Conservation (phyloP, 768 basidiomycete species). For the Gautieria morchelliformis region DNA sequence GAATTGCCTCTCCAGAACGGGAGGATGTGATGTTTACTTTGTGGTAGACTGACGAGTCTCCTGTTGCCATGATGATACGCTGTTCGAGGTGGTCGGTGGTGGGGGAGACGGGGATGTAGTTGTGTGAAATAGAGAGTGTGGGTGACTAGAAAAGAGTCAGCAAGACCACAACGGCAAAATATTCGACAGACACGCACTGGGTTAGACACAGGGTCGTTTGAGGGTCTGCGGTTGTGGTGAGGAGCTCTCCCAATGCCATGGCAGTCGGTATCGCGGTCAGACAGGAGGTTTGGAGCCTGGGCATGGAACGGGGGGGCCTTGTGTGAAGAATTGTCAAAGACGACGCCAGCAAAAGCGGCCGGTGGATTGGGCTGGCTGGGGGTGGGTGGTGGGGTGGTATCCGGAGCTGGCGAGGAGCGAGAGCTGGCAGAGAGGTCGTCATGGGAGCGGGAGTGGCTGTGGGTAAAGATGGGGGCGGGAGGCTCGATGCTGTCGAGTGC, state of each 20-base stretch:
- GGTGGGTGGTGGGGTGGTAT: conserved; percentile 4
- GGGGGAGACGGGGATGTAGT: background rate
- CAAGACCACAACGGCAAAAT: background rate
- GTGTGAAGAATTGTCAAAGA: background rate
- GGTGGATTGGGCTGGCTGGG: conserved; percentile 2
- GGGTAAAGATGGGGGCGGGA: background rate
- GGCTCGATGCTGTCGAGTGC: conserved; percentile 4
- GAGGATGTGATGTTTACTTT: conserved; percentile 65
- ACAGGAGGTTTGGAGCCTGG: background rate
- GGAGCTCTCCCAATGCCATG: conserved; percentile 2
- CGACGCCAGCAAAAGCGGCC: background rate
- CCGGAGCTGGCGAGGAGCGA: conserved; percentile 6
- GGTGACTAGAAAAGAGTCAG: background rate
- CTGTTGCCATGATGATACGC: conserved; percentile 54
- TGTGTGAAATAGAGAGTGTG: background rate
- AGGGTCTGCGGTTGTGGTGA: conserved; percentile 3
- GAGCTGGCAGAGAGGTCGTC: conserved; percentile 7
- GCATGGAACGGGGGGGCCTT: background rate
- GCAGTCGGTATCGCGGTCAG: background rate
- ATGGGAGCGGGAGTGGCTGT: background rate
- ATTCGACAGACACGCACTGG: background rate
- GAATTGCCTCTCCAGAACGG: conserved; percentile 55
- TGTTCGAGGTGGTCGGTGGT: background rate
- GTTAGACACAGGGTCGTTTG: background rate
- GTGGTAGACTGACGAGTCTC: conserved; percentile 67